Evolutionary conservation across 495 filamentous ascomycete species (phyloP).

Genomic region (Penicillium psychrofluorescens): DNA sequence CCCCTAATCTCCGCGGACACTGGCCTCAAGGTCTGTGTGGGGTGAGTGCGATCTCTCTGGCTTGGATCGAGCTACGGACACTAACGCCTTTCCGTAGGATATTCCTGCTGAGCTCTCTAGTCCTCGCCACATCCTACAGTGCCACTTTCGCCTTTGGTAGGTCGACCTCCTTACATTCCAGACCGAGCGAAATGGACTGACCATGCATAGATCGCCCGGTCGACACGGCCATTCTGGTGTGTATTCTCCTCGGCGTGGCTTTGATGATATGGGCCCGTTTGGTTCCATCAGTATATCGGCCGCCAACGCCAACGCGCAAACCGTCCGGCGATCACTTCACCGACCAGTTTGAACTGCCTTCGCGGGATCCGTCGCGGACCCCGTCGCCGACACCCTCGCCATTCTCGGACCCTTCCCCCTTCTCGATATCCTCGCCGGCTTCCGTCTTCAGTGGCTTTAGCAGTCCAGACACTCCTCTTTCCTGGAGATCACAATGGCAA

Average conservation of each 20-base stretch:
- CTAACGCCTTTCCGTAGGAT: conserved; percentile 10
- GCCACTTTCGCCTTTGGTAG: conserved; percentile 37
- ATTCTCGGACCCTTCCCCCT: neutral
- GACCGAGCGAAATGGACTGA: conserved; percentile 4
- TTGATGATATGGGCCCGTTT: conserved; percentile 29
- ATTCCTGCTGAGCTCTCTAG: conserved; percentile 28
- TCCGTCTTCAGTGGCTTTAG: conserved; percentile 4
- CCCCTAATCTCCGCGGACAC: conserved; percentile 25
- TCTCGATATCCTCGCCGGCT: conserved; percentile 1
- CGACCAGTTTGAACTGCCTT: conserved; percentile 15
- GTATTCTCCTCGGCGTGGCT: conserved; percentile 25
- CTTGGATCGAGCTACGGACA: too few species aligned
- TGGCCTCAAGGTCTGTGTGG: conserved; percentile 29
- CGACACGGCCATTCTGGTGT: conserved; percentile 27
- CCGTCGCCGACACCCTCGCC: neutral
- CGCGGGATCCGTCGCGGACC: neutral
- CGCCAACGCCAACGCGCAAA: conserved; percentile 13
- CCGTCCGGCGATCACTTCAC: conserved; percentile 9
- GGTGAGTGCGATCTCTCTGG: conserved; percentile 16
- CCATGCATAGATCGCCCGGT: conserved; percentile 32
- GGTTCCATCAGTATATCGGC: conserved; percentile 8
- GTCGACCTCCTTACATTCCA: conserved; percentile 1
- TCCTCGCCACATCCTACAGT: conserved; percentile 27
- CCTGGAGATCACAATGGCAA: neutral
- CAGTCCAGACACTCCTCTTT: conserved; percentile 2